These are phyloP conservation scores for Leccinum boreale DNA, from an alignment of 768 basidiomycete species.

Conservation along the genomic window DNA sequence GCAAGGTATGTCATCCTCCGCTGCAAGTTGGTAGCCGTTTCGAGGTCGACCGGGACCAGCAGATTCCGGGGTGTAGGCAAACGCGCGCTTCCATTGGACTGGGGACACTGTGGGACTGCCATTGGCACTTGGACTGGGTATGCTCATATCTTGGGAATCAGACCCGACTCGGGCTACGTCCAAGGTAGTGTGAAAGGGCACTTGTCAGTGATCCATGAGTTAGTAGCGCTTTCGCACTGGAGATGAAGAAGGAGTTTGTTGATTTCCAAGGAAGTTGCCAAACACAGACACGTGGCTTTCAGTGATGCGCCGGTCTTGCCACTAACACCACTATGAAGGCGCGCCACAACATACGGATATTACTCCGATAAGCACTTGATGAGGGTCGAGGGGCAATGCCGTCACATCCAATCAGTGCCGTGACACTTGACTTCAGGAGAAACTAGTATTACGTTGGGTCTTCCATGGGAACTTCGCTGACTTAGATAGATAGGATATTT, in stretches of 20 bases:
- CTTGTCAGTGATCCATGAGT: too few species aligned
- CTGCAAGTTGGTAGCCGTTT: background rate
- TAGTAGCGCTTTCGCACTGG: too few species aligned
- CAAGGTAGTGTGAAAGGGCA: too few species aligned
- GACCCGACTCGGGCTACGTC: too few species aligned
- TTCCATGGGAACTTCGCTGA: background rate
- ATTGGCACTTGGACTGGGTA: too few species aligned
- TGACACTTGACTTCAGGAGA: background rate
- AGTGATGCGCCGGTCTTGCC: too few species aligned
- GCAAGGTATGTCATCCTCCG: background rate
- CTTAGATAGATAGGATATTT: background rate
- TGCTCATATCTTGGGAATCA: too few species aligned
- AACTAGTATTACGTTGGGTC: background rate
- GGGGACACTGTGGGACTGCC: background rate
- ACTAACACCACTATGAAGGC: background rate
- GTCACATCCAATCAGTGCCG: background rate
- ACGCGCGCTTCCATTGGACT: constrained; percentile 9
- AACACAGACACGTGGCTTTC: too few species aligned
- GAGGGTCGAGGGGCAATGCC: too few species aligned
- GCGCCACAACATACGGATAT: background rate
- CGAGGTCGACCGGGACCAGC: background rate
- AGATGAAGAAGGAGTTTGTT: too few species aligned
- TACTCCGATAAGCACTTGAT: background rate
- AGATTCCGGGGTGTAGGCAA: constrained; percentile 17
- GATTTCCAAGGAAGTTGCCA: too few species aligned